Evolutionary conservation across 495 filamentous ascomycete species (phyloP).

Genomic region (Collariella sp.): DNA sequence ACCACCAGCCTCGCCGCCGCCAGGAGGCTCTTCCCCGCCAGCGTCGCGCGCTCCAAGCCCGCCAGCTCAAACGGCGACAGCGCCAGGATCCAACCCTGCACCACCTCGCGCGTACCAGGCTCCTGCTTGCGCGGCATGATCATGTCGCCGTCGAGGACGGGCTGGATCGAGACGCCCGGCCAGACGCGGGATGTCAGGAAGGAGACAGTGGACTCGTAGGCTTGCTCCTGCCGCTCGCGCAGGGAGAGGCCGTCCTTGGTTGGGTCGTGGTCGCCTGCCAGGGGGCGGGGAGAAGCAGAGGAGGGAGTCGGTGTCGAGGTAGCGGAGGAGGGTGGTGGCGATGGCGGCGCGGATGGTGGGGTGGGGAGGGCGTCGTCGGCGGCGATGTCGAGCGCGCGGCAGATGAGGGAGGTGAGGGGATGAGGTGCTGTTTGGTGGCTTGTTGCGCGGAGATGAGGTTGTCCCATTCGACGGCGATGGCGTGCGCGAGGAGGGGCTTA

Average conservation of each 20-base stretch:
- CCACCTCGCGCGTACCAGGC: conserved; percentile 60
- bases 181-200: conserved; percentile 68
- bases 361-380: conserved; percentile 43
- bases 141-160: conserved; percentile 61
- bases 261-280: conserved; percentile 26
- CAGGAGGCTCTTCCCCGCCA: conserved; percentile 80
- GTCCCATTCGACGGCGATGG: conserved; percentile 90
- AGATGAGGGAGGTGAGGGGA: conserved; percentile 83
- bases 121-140: conserved; percentile 67
- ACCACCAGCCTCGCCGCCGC: conserved; percentile 66
- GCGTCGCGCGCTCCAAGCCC: conserved; percentile 69
- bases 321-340: conserved; percentile 61
- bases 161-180: conserved; percentile 70
- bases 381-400: conserved; percentile 70
- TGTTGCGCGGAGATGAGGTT: conserved; percentile 68
- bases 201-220: conserved; percentile 57
- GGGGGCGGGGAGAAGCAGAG: conserved; percentile 74
- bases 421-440: conserved; percentile 67
- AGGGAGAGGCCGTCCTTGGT: conserved; percentile 27
- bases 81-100: conserved; percentile 68
- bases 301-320: conserved; percentile 87
- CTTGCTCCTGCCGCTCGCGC: conserved; percentile 59
- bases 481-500: conserved; percentile 77
- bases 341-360: conserved; percentile 46
- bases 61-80: conserved; percentile 72